Evolutionary conservation across 495 filamentous ascomycete species (phyloP).

Genomic region (Aspergillus homomorphus): DNA sequence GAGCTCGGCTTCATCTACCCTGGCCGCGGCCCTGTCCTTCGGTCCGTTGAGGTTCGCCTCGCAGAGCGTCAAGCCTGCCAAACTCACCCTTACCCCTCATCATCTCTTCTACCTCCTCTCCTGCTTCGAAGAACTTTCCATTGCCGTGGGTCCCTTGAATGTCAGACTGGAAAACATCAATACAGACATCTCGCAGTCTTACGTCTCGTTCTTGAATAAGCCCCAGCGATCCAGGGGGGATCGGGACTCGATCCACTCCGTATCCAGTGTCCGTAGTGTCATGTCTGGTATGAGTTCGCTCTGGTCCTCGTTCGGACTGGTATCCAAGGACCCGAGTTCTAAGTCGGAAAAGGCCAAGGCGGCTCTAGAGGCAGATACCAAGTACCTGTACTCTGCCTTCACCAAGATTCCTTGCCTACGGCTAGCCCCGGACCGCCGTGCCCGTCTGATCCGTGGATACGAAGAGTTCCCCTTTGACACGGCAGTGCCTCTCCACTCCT

Average conservation of each 20-base stretch:
- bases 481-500: constrained; percentile 89
- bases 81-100: constrained; percentile 91
- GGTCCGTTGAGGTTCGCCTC: constrained; percentile 81
- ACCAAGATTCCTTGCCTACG: constrained; percentile 94
- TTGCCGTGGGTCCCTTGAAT: constrained; percentile 92
- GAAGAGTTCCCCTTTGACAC: constrained; percentile 99
- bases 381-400: constrained; percentile 96
- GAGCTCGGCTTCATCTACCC: constrained; percentile 60
- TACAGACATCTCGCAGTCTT: constrained; percentile 77
- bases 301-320: constrained; percentile 84
- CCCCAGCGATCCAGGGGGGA: constrained; percentile 72
- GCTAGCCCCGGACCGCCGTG: constrained; percentile 84
- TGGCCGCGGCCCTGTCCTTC: constrained; percentile 82
- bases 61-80: constrained; percentile 79
- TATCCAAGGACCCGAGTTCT: constrained; percentile 67
- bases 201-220: constrained; percentile 91
- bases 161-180: constrained; percentile 93
- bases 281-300: constrained; percentile 93
- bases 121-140: constrained; percentile 87
- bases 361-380: constrained; percentile 78
- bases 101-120: constrained; percentile 95
- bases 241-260: constrained; percentile 86
- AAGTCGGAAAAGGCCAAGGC: constrained; percentile 85
- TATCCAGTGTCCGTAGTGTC: constrained; percentile 93
- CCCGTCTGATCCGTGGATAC: constrained; percentile 82